These are phyloP conservation scores for Trichothecium roseum DNA, from an alignment of 2,329 filamentous ascomycete genomes.

Conservation along the genomic window DNA sequence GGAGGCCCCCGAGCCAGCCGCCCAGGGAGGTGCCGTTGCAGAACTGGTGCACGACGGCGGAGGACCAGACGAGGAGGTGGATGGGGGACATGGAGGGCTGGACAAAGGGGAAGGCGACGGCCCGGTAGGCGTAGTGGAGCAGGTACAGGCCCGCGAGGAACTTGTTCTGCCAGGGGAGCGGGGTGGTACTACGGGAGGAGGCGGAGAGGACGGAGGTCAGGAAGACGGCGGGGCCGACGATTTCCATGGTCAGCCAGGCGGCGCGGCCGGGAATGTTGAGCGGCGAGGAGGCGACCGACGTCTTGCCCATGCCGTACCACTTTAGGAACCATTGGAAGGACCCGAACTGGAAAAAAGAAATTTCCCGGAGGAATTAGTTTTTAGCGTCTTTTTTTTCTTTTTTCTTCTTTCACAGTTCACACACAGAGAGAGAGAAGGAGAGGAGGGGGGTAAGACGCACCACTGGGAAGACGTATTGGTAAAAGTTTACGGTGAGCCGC, in stretches of 20 bases:
- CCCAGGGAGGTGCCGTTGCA: constrained; percentile 70
- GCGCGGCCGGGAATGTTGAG: constrained; percentile 84
- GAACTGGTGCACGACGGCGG: constrained; percentile 65
- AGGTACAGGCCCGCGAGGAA: constrained; percentile 62
- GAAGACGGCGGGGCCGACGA: constrained; percentile 64
- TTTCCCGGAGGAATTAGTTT: too few species aligned
- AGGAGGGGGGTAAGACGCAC: constrained; percentile 23
- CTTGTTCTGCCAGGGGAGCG: constrained; percentile 68
- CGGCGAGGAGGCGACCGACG: constrained; percentile 56
- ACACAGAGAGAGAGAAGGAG: constrained; percentile 3
- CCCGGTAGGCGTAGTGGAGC: constrained; percentile 86
- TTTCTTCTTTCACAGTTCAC: too few species aligned
- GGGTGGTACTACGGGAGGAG: constrained; percentile 39
- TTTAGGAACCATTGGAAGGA: constrained; percentile 64
- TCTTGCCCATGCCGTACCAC: constrained; percentile 91
- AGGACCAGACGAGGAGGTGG: constrained; percentile 55
- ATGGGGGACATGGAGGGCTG: constrained; percentile 92
- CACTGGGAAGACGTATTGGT: constrained; percentile 41
- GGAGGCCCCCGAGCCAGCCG: constrained; percentile 72
- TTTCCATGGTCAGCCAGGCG: constrained; percentile 85
- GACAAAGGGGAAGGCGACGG: constrained; percentile 69
- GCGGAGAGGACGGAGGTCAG: constrained; percentile 70
- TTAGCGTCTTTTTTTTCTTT: too few species aligned
- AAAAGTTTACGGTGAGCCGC: constrained; percentile 38
- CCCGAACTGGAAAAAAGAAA: constrained; percentile 29